A percentile compares a stretch with the other conserved stretches of the same genome.
Conservation (phyloP, 1,284 basidiomycete species). For the Pyrrhoderma noxium region DNA sequence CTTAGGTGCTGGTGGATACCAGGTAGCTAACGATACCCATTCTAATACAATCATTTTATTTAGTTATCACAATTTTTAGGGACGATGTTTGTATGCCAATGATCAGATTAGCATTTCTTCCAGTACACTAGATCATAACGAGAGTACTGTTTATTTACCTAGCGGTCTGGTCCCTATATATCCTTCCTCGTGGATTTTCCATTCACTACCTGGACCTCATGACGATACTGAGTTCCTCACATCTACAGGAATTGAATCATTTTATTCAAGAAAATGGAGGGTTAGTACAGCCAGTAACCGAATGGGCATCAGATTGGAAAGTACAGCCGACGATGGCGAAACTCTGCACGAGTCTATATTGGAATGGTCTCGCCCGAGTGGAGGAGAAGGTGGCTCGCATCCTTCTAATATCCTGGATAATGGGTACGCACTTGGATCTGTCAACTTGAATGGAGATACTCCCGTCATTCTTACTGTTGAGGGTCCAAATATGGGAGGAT, state of each 20-base stretch:
- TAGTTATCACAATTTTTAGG: conserved; percentile 28
- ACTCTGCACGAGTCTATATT: conserved; percentile 45
- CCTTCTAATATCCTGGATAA: conserved; percentile 68
- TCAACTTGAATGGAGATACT: conserved; percentile 68
- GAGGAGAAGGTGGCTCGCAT: conserved; percentile 67
- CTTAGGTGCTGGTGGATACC: conserved; percentile 55
- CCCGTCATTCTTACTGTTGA: conserved; percentile 61
- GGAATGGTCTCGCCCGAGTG: conserved; percentile 50
- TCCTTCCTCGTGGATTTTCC: conserved; percentile 42
- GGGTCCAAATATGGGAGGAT: conserved; percentile 61
- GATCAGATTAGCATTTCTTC: conserved; percentile 34
- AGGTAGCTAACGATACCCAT: conserved; percentile 27
- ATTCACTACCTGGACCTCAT: conserved; percentile 57
- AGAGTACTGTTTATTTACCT: conserved; percentile 20
- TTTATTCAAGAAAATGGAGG: conserved; percentile 45
- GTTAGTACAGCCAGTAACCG: conserved; percentile 54
- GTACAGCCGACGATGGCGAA: conserved; percentile 28
- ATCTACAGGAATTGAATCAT: conserved; percentile 35
- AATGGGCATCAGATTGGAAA: conserved; percentile 42
- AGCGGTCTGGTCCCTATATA: conserved; percentile 36
- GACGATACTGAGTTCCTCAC: conserved; percentile 54
- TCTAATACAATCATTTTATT: background rate
- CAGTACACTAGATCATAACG: conserved; percentile 31
- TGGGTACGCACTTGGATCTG: conserved; percentile 51
- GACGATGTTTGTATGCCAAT: conserved; percentile 40